Conservation (phyloP, 2,329 filamentous ascomycete genomes). For the Fusarium haematococcum region DNA sequence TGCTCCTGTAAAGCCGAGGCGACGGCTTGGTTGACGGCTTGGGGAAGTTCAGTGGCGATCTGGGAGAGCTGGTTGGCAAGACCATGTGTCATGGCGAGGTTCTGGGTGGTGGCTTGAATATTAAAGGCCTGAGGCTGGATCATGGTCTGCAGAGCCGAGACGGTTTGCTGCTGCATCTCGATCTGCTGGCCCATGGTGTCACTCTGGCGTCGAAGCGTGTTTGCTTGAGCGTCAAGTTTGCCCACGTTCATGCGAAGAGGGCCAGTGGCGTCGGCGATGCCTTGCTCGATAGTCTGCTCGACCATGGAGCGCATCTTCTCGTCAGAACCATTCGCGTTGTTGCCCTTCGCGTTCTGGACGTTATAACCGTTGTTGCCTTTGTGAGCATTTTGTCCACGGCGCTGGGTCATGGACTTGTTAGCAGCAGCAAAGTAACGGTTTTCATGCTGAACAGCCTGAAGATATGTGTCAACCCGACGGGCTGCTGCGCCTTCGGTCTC, state of each 20-base stretch:
- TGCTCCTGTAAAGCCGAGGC: slow-evolving; percentile 40
- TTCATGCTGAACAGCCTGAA: slow-evolving; percentile 43
- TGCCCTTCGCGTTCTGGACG: neutral
- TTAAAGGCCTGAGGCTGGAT: slow-evolving; percentile 35
- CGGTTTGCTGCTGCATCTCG: slow-evolving; percentile 38
- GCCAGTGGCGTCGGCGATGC: slow-evolving; percentile 46
- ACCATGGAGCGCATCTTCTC: slow-evolving; percentile 47
- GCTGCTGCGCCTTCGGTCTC: slow-evolving; percentile 35
- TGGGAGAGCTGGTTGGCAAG: slow-evolving; percentile 43
- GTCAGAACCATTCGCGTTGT: slow-evolving; percentile 16
- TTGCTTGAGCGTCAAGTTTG: slow-evolving; percentile 21
- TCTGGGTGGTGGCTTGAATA: slow-evolving; percentile 36
- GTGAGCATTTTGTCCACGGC: neutral
- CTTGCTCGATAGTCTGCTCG: slow-evolving; percentile 49
- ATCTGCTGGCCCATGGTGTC: slow-evolving; percentile 43
- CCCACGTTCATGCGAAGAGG: slow-evolving; percentile 47
- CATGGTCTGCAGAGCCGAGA: slow-evolving; percentile 33
- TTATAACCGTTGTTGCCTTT: neutral
- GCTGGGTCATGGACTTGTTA: slow-evolving; percentile 12
- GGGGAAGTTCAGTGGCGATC: slow-evolving; percentile 41
- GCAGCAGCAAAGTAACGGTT: slow-evolving; percentile 28
- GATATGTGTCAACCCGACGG: slow-evolving; percentile 41
- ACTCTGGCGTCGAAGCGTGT: slow-evolving; percentile 41
- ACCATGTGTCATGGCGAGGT: slow-evolving; percentile 29
- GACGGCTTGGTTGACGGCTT: slow-evolving; percentile 42